These are phyloP conservation scores for Trametes villosa DNA, from an alignment of 768 basidiomycete genomes.

Conservation along the genomic window DNA sequence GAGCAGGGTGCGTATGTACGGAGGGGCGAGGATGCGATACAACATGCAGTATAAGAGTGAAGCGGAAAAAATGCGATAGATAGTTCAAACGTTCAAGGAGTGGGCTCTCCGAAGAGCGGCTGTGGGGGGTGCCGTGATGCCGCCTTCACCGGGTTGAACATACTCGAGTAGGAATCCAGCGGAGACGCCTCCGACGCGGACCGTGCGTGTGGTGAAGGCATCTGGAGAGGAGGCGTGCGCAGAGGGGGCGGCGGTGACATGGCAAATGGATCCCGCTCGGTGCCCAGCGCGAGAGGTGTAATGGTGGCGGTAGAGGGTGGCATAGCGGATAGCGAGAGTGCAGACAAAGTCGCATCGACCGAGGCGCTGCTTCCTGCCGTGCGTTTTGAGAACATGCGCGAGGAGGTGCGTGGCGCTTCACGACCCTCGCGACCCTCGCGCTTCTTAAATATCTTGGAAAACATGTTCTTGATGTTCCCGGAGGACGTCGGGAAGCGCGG, in stretches of 20 bases:
- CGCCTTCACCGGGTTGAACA: slow-evolving; percentile 18
- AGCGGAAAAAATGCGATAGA: neutral
- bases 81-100: neutral
- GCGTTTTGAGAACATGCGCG: slow-evolving; percentile 11
- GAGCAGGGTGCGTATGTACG: no score
- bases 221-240: slow-evolving; percentile 1
- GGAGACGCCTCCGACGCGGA: slow-evolving; percentile 12
- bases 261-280: slow-evolving; percentile 18
- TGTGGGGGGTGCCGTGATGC: slow-evolving; percentile 18
- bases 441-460: slow-evolving; percentile 24
- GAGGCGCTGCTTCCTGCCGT: slow-evolving; percentile 8
- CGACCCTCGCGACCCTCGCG: no score
- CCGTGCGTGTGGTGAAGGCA: neutral
- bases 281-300: slow-evolving; percentile 3
- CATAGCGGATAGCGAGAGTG: slow-evolving; percentile 5
- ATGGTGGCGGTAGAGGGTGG: neutral
- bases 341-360: slow-evolving; percentile 17
- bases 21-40: slow-evolving; percentile 4
- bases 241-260: slow-evolving; percentile 9
- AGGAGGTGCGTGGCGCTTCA: neutral
- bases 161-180: slow-evolving; percentile 19
- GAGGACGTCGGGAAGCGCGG: slow-evolving; percentile 13
- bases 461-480: slow-evolving; percentile 24
- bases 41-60: slow-evolving; percentile 4
- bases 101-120: slow-evolving; percentile 16